phyloP scores from a whole-genome alignment of 2,329 filamentous ascomycete genomes.

The Paracamarosporium sp. region DNA sequence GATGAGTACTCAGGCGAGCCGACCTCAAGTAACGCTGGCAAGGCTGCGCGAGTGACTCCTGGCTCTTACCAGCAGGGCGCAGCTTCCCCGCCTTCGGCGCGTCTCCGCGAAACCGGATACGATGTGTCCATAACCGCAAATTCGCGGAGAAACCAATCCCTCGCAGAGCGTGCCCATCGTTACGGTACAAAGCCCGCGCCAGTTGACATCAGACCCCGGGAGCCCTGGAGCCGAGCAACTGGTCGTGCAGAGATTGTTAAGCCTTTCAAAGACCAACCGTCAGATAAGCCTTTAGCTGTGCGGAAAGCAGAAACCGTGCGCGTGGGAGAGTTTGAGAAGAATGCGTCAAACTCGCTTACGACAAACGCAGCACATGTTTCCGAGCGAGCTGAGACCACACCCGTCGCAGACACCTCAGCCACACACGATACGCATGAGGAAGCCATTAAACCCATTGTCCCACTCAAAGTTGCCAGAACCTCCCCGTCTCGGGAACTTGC shows the following conservation, averaged over 20 bases:
- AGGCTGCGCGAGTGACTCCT: slow-evolving; percentile 63
- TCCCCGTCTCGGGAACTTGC: slow-evolving; percentile 42
- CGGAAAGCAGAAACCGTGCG: slow-evolving; percentile 32
- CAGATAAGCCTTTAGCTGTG: slow-evolving; percentile 64
- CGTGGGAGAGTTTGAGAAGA: slow-evolving; percentile 20
- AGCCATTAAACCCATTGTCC: slow-evolving; percentile 51
- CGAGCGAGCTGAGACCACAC: slow-evolving; percentile 35
- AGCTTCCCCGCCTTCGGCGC: slow-evolving; percentile 15
- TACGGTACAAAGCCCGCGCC: slow-evolving; percentile 31
- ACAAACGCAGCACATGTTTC: slow-evolving; percentile 24
- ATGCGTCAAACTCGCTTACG: slow-evolving; percentile 34
- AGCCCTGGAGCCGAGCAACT: slow-evolving; percentile 75
- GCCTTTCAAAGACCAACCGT: slow-evolving; percentile 67
- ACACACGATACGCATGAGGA: slow-evolving; percentile 39
- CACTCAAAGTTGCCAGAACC: slow-evolving; percentile 50
- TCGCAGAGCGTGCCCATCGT: slow-evolving; percentile 36
- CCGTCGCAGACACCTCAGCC: slow-evolving; percentile 34
- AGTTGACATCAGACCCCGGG: slow-evolving; percentile 52
- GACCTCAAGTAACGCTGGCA: slow-evolving; percentile 60
- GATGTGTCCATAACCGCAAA: slow-evolving; percentile 39
- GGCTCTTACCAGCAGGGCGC: slow-evolving; percentile 43
- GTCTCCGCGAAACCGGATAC: slow-evolving; percentile 35
- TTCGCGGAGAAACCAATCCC: slow-evolving; percentile 35
- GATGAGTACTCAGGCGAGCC: slow-evolving; percentile 72
- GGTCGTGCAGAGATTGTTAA: slow-evolving; percentile 70